phyloP scores from a whole-genome alignment of 257 asterid species.

The Plantago ovata region DNA sequence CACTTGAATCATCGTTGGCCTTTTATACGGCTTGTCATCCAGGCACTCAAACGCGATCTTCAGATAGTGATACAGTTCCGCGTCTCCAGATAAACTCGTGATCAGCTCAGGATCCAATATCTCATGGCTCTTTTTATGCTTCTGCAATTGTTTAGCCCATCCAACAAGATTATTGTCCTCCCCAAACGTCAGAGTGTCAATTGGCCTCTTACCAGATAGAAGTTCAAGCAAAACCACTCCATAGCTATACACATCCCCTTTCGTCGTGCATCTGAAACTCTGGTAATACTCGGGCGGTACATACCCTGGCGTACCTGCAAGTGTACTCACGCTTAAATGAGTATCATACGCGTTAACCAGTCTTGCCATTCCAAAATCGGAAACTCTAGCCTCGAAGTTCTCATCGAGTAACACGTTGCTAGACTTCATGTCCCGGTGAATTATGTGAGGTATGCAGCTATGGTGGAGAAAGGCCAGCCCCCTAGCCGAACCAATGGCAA shows the following conservation, averaged over 20 bases:
- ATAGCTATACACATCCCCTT: slow-evolving; percentile 93
- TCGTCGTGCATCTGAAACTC: slow-evolving; percentile 90
- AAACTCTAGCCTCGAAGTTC: slow-evolving; percentile 78
- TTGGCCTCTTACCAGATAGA: slow-evolving; percentile 84
- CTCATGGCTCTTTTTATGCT: slow-evolving; percentile 52
- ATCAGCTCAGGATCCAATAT: slow-evolving; percentile 61
- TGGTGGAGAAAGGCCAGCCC: slow-evolving; percentile 98
- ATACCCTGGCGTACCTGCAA: slow-evolving; percentile 94
- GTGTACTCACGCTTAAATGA: slow-evolving; percentile 87
- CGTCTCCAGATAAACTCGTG: slow-evolving; percentile 49
- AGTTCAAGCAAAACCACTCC: slow-evolving; percentile 91
- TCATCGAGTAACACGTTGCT: slow-evolving; percentile 89
- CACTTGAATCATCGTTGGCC: slow-evolving; percentile 97
- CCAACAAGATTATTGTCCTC: slow-evolving; percentile 92
- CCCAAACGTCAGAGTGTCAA: slow-evolving; percentile 68
- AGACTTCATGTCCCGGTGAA: slow-evolving; percentile 96
- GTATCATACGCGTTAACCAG: slow-evolving; percentile 81
- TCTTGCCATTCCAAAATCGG: slow-evolving; percentile 98
- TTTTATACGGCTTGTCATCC: slow-evolving; percentile 67
- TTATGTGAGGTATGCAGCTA: slow-evolving; percentile 93
- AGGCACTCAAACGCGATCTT: slow-evolving; percentile 79
- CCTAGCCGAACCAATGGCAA: slow-evolving; percentile 81
- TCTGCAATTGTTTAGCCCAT: slow-evolving; percentile 86
- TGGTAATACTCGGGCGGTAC: slow-evolving; percentile 98
- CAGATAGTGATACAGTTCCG: slow-evolving; percentile 69